phyloP scores from a whole-genome alignment of 345 rosid genomes.

The Laguncularia racemosa region DNA sequence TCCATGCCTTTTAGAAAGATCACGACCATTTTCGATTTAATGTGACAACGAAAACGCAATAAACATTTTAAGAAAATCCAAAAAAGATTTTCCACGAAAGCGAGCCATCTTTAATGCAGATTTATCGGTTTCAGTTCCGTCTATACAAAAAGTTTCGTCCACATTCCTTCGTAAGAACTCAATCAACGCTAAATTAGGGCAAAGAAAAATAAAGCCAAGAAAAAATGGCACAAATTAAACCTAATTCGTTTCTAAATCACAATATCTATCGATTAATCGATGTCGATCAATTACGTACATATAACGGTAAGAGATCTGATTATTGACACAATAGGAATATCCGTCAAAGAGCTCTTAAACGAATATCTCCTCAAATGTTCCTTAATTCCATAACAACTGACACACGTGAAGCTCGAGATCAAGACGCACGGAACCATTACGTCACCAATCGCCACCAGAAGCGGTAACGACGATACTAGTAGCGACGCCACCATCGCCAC shows the following conservation, averaged over 20 bases:
- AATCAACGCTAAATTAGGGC: too few relatives aligned
- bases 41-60: too few relatives aligned
- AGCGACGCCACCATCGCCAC: constrained; percentile 90
- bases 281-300: constrained; percentile 31
- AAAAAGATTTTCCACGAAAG: too few relatives aligned
- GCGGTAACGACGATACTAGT: constrained; percentile 67
- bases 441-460: constrained; percentile 74
- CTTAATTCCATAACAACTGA: constrained; percentile 54
- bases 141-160: too few relatives aligned
- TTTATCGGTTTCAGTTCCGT: too few relatives aligned
- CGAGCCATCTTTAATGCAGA: too few relatives aligned
- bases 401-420: constrained; percentile 72
- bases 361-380: constrained; percentile 55
- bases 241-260: neutral
- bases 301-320: constrained; percentile 72
- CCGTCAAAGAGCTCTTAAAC: constrained; percentile 72
- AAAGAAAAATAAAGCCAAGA: too few relatives aligned
- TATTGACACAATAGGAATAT: constrained; percentile 77
- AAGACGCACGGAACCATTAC: constrained; percentile 53
- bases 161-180: too few relatives aligned
- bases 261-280: neutral
- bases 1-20: too few relatives aligned
- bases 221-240: neutral
- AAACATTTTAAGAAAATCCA: too few relatives aligned
- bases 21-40: too few relatives aligned